Evolutionary conservation across 208 protist genomes (phyloP).

Genomic region (Acanthamoeba lenticulata): DNA sequence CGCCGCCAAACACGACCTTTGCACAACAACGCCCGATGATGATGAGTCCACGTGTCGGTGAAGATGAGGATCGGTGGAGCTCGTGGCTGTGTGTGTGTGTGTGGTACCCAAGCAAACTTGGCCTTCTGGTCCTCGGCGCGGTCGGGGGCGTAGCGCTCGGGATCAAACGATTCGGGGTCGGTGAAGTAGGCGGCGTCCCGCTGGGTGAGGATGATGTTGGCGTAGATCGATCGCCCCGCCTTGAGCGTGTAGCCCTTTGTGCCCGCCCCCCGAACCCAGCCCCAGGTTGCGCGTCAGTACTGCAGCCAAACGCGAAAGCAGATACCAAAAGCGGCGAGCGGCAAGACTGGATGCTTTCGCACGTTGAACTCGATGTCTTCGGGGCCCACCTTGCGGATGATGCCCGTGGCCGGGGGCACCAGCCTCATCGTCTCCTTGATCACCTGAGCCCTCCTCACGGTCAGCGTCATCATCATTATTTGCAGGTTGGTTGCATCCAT

Average conservation of each 20-base stretch:
- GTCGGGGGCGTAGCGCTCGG: neutral
- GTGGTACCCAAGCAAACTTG: neutral
- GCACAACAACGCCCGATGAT: neutral
- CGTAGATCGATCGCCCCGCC: neutral
- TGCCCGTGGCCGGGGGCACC: neutral
- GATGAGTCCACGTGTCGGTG: neutral
- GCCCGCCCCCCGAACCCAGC: neutral
- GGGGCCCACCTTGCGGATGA: neutral
- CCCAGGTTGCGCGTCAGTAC: neutral
- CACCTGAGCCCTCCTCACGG: neutral
- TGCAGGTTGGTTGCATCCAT: no score
- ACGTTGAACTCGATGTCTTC: neutral
- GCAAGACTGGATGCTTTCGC: neutral
- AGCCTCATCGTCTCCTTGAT: neutral
- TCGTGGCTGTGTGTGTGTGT: neutral
- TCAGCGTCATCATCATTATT: neutral
- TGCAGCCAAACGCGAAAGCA: neutral
- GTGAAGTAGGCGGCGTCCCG: neutral
- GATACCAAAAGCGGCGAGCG: neutral
- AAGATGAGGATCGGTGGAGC: no score
- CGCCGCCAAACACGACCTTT: constrained; percentile 4
- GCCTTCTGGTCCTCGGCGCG: constrained; percentile 26
- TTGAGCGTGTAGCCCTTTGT: neutral
- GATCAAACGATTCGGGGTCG: neutral
- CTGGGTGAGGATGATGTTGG: constrained; percentile 21